Evolutionary conservation across 2,329 filamentous ascomycete species (phyloP).

Genomic region (Colletotrichum falcatum): DNA sequence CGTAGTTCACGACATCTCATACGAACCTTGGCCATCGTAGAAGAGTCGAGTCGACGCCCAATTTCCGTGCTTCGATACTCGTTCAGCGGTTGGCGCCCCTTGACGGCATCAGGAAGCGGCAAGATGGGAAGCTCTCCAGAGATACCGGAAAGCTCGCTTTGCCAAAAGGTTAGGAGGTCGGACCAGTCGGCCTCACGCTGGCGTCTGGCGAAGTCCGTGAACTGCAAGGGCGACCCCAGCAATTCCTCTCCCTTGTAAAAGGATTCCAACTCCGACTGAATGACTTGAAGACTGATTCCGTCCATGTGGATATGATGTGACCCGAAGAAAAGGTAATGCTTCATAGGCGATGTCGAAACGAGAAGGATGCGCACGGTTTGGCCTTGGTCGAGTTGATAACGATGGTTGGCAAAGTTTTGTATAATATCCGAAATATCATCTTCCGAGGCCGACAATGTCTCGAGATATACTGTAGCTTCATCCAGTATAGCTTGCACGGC

Average conservation of each 20-base stretch:
- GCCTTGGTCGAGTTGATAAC: background rate
- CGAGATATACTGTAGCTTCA: background rate
- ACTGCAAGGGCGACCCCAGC: background rate
- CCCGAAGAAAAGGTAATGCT: background rate
- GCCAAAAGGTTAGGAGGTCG: background rate
- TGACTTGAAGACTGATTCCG: background rate
- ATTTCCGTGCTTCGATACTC: background rate
- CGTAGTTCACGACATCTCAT: background rate
- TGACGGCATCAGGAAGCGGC: background rate
- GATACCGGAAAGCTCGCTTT: background rate
- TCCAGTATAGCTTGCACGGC: background rate
- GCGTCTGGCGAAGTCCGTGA: background rate
- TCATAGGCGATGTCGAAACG: background rate
- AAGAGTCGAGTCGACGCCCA: background rate
- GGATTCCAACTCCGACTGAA: background rate
- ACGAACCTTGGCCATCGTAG: background rate
- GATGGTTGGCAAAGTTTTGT: background rate
- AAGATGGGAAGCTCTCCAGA: background rate
- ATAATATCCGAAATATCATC: background rate
- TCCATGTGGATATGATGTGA: conserved; percentile 7
- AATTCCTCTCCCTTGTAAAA: background rate
- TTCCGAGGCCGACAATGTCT: background rate
- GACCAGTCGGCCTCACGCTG: background rate
- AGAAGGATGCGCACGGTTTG: background rate
- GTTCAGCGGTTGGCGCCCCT: background rate